Base-by-base conservation (phyloP, 106 monocot genomes). In the Phalaenopsis aphrodite region DNA sequence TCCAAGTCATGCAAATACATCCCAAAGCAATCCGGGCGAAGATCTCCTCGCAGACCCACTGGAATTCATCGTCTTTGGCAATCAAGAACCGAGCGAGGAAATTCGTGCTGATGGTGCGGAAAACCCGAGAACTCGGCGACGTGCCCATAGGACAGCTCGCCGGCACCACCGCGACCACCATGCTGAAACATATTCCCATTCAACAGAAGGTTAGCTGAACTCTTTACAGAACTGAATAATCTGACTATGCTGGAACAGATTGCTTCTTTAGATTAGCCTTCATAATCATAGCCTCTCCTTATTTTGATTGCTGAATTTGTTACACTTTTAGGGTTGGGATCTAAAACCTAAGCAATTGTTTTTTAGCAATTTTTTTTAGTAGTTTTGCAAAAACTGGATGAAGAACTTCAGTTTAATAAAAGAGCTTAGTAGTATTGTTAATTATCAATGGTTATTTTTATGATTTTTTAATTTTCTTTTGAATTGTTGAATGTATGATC, bases 41-140 rank as follows among this genome's bases (percentile, higher is more conserved):
- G 76, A 76, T 48, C 52, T 76, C 3, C 76, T 76, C 5, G 23
- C 18, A 30, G 76, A 76, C 14, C 76, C 76, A 2, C 30, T 76
- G 5, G 76, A 76, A 30, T 49, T 47, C 52, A 52, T 52, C 49
- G 1, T 76, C 76, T 48, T 76, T 6, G 76, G 48, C 24, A 30
- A 48, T 49, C 48, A 42, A 4, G 23, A 30, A 48, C 17, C 21
- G 19, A 49, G 14, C 48, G 23, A 49, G 48, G 48, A 49, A 9
- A 24, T 49, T 76, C 48, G 1, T 39, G 48, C 46, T 17, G 49
- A 49, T 9, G 36, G 12, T 0, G 30, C 11, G 11, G 23, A 49
- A 76, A 42, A 30, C 18, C 21, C 30, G 0, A 36, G 76, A 24
- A 76, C 23, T 16, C 48, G 4, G 30, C 47, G 23, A 14, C 49